Base-by-base conservation (phyloP, 2,329 filamentous ascomycete genomes). In the Huntiella abstrusa region DNA sequence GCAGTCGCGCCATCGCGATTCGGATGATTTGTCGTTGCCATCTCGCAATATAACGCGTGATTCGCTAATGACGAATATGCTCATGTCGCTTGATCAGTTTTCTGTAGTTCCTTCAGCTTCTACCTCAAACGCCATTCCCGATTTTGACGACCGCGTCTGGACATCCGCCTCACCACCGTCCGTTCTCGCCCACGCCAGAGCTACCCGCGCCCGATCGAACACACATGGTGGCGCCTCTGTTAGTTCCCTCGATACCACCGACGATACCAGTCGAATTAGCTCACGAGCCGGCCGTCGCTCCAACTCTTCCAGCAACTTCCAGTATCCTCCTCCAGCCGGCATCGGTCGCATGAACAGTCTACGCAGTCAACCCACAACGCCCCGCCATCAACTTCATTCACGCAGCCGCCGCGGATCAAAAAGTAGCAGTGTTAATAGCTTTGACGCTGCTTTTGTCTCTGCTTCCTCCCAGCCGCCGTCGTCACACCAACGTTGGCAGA, bases 1-100 rank as follows among this genome's bases (percentile, higher is more conserved):
- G 6, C 22, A 43, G 41, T 44, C 41, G 48, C 41, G 35, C 44
- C 44, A 60, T 46, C 65, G 71, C 53, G 78, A 87, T 62, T 85
- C 81, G 42, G 87, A 95, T 67, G 87, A 94, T 60, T 70, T 95
- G 51, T 87, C 83, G 49, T 70, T 93, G 55, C 79, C 79, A 43
- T 75, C 81, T 42, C 70, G 78, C 51, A 75, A 83, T 58, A 76
- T 83, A 52, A 84, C 83, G 36, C 77, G 88, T 54, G 84, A 93
- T 58, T 95, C 87, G 33, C 77, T 98, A 54, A 85, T 98, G 50
- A 82, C 91, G 62, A 93, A 95, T 61, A 91, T 98, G 80, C 76
- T 96, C 51, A 69, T 91, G 53, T 94, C 87, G 36, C 77, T 98
- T 52, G 88, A 94, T 62, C 82, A 88, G 60, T 77, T 88, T 57